Base-by-base conservation (phyloP, 768 basidiomycete species). In the Kwoniella dejecticola region DNA sequence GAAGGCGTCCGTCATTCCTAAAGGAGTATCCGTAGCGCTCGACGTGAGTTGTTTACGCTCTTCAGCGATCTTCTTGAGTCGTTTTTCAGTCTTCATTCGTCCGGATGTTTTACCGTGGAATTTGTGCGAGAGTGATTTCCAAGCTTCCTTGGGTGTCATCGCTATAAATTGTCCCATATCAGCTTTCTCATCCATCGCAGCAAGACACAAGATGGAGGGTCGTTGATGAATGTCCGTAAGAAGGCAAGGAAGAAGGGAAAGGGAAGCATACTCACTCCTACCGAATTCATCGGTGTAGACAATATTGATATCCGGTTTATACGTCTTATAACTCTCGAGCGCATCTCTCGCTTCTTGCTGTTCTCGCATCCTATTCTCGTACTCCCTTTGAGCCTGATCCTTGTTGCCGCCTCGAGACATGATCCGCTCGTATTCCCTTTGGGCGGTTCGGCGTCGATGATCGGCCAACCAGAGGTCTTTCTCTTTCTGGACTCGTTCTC, bases 41-140 rank as follows among this genome's bases (percentile, higher is more conserved):
- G 97, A 97, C 10, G 92, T 89, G 61, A 86, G 86, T 76, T 91
- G 85, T 83, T 96, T 97, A 79, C 89, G 86, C 82, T 99, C 96
- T 71, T 98, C 94, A n/a, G 88, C 90, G 66, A 98, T 97, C 82
- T 89, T 93, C 85, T 94, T 93, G 67, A 97, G 74, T 63, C 91
- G 84, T 79, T 97, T 97, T 83, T 97, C 95, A 23, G 89, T 93
- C 84, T 98, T 98, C 86, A 89, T 90, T 82, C 88, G 90, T 11
- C 96, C 96, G 0, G 90, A 90, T 1, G 91, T 91, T 79, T 98
- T 97, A 33, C 96, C 96, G 69, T 99, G 96, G 86, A 99, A 98
- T 76, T 91, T 90, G 78, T 99, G 96, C 44, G 90, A 93, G 42
- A 99, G 82, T 17, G 92, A 91, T 81, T 97, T 97, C 94, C 95